Conservation (phyloP, 2,329 filamentous ascomycete genomes). For the Alternaria consortialis region DNA sequence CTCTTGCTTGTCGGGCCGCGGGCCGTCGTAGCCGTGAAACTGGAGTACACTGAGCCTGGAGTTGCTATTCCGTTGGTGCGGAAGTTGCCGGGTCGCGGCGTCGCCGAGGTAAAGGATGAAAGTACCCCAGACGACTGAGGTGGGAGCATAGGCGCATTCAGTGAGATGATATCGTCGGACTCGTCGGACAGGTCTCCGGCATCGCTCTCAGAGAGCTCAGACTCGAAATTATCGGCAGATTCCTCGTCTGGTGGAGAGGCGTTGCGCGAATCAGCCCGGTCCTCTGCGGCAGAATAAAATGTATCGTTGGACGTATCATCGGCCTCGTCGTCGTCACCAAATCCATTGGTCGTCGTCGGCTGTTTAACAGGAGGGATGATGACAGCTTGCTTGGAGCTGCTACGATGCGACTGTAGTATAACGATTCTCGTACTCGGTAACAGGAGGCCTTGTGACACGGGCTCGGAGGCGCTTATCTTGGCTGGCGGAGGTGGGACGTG, state of each 20-base stretch:
- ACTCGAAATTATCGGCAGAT: slow-evolving; percentile 57
- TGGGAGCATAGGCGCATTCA: slow-evolving; percentile 80
- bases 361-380: slow-evolving; percentile 54
- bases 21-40: slow-evolving; percentile 83
- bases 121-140: slow-evolving; percentile 81
- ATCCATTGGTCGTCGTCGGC: slow-evolving; percentile 66
- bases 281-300: slow-evolving; percentile 92
- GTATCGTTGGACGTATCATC: slow-evolving; percentile 90
- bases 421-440: slow-evolving; percentile 83
- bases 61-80: slow-evolving; percentile 79
- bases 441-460: slow-evolving; percentile 86
- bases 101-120: slow-evolving; percentile 81
- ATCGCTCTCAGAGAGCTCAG: slow-evolving; percentile 69
- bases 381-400: slow-evolving; percentile 61
- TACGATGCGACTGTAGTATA: slow-evolving; percentile 69
- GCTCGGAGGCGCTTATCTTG: slow-evolving; percentile 91
- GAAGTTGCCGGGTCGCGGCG: slow-evolving; percentile 76
- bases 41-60: slow-evolving; percentile 88
- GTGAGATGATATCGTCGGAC: slow-evolving; percentile 91
- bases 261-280: slow-evolving; percentile 57
- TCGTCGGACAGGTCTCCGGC: slow-evolving; percentile 88
- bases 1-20: slow-evolving; percentile 73
- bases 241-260: slow-evolving; percentile 52
- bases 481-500: slow-evolving; percentile 85
- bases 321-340: slow-evolving; percentile 73